Evolutionary conservation across 148 eudicot genomes (phyloP), one percentile per base, ranked within the genome.

Genomic region (Rhododendron molle): DNA sequence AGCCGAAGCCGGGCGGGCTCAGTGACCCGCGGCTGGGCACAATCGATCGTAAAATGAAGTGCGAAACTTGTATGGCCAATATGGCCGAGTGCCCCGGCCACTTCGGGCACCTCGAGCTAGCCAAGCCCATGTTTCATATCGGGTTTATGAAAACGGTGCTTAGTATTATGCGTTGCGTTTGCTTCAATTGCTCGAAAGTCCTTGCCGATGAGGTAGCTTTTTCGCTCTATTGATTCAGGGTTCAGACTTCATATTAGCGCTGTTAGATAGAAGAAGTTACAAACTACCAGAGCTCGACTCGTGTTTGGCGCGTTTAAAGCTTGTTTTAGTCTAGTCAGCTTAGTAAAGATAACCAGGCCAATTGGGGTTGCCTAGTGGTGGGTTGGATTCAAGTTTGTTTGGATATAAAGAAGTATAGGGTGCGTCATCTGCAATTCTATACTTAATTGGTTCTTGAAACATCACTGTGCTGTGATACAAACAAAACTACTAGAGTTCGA

Each of bases 21-120:
- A 97, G 99, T n/a, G 99, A 97, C 86, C 91, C 94, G 20, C 85
- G 98, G 18, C 88, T 97, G 7, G 99, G 99, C 21, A 97, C 98
- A 2, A 97, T 97, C 85, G 99, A 97, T 81, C 84, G 99, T 86
- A 97, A 97, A 88, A 84, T 93, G 88, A 97, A 95, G 92, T 97
- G 99, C 65, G 99, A 97, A 85, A 97, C 99, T 7, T 97, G 99
- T 83, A 94, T 93, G 89, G 98, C 98, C 0, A 97, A 90, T 34
- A 97, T 95, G 99, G 98, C 98, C 0, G 99, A 97, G 85, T 97
- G 99, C 80, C 98, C 99, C 5, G 99, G 99, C 23, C 99, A 97
- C 81, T 97, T 97, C 80, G 99, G 99, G 7, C 99, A 97, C 85
- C 96, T 97, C 44, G 99, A 97, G 96, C 97, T 97, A 5, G 99